Evolutionary conservation across 352 stramenopile genomes (phyloP).

Genomic region (Globisporangium nodosum): DNA sequence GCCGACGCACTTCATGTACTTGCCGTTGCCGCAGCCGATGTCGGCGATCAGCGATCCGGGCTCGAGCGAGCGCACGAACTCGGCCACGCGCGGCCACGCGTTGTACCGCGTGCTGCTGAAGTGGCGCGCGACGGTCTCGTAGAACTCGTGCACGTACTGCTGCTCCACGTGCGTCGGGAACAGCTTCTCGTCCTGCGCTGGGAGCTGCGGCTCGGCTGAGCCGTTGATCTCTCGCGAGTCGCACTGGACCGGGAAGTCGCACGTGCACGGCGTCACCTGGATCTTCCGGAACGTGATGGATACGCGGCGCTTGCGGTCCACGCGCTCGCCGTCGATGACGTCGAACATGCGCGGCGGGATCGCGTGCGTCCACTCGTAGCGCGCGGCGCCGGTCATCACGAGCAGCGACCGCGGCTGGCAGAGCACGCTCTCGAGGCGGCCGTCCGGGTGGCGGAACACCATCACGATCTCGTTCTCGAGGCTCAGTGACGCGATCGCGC

Average conservation of each 20-base stretch:
- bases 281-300: conserved; percentile 89
- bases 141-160: conserved; percentile 83
- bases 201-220: background rate
- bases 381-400: conserved; percentile 77
- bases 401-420: conserved; percentile 69
- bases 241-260: conserved; percentile 63
- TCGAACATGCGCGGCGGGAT: conserved; percentile 82
- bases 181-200: conserved; percentile 14
- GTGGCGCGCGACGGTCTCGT: conserved; percentile 76
- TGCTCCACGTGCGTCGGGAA: conserved; percentile 65
- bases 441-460: conserved; percentile 72
- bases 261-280: conserved; percentile 57
- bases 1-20: conserved; percentile 85
- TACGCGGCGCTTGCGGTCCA: conserved; percentile 57
- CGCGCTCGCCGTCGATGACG: conserved; percentile 70
- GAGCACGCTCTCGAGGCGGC: conserved; percentile 51
- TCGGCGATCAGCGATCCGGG: conserved; percentile 66
- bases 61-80: conserved; percentile 56
- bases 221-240: conserved; percentile 18
- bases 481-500: conserved; percentile 76
- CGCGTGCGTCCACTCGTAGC: conserved; percentile 87
- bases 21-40: conserved; percentile 84
- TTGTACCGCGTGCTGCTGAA: conserved; percentile 88
- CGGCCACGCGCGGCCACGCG: conserved; percentile 66
- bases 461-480: conserved; percentile 80